Base-by-base conservation (phyloP, 257 asterid species). In the Scutellaria barbata region DNA sequence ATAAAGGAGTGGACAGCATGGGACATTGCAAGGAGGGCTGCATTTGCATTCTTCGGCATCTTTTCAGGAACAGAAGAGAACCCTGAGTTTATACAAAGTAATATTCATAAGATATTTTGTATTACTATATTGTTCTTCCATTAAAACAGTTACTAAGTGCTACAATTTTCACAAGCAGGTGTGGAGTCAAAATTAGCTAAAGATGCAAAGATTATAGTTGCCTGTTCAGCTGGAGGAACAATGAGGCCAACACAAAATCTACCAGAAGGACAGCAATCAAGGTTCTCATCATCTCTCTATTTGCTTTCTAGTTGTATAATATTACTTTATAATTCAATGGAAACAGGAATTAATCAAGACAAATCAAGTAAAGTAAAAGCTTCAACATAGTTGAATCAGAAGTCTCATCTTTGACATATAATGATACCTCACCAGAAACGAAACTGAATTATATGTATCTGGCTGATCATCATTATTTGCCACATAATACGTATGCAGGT, bases 1-100 rank as follows among this genome's bases (percentile, higher is more conserved):
- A 94, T 94, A 76, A 94, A 94, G 86, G 98, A 94, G 74, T 94
- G 98, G 98, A 91, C 97, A 10, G 95, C 98, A 8, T 94, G 98
- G 97, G 98, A 94, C 81, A 94, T 94, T 68, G 92, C 97, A 17
- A 83, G 98, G 77, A 81, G 98, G 50, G 96, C 85, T 63, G 98
- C 98, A 37, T 94, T 91, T 76, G 98, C 98, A 7, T 94, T 94
- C 81, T 90, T 90, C 46, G 98, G 98, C 58, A 90, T 90, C 66
- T 87, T 94, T 74, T 75, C 86, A 51, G 97, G 97, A 78, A 90
- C 98, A 62, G 98, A 93, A 82, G 98, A 93, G 83, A 93, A 93
- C 65, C 98, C 98, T 30, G 96, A 90, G 54, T 90, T 94, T 67
- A 46, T 91, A 57, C 83, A 77, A 64, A 75, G 98, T 94, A 81